Base-by-base conservation (phyloP, 164 flowering plant genomes). In the Chloranthus sessilifolius region DNA sequence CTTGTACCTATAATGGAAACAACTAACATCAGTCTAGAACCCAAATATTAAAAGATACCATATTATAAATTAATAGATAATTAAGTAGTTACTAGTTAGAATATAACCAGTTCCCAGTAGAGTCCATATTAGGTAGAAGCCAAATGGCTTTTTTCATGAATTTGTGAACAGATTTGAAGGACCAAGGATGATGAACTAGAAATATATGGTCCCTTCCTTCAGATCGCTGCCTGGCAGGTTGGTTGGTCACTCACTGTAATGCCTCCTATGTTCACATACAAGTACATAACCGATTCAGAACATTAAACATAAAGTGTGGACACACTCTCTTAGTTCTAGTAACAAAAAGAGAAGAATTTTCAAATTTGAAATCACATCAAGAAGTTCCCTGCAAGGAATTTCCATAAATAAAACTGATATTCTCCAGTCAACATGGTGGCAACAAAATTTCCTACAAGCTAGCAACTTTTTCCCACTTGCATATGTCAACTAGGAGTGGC, bases 151-250 rank as follows among this genome's bases (percentile, higher is more conserved):
- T 82, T 66, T 86, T 88, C 81, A 92, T 65, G 66, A 55, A 78
- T 66, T 66, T 78, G 6, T 95, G 82, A 45, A 92, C 99, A 34
- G 96, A 61, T 64, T 92, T 92, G 65, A 92, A 92, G 44, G 99
- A 88, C 96, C 99, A 88, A 3, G 99, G 97, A 72, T 92, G 99
- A 63, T 92, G 99, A 69, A 92, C 83, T 29, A 95, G 99, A 64
- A 92, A 78, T 59, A 92, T 86, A 65, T 92, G 99, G 71, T 92
- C 95, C 68, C 99, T 84, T 64, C 99, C 99, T 63, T 77, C 91
- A 55, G 97, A 85, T 31, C 95, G 72, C 57, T 84, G 81, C 99
- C 99, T 88, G n/a, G 99, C 97, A 46, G 99, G 99, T 66, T 92
- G 99, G 64, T 86, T 88, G 11, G 77, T 92, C 53, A 92, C 85